phyloP scores from a whole-genome alignment of 176 grass and related monocot genomes.

The Poa annua region DNA sequence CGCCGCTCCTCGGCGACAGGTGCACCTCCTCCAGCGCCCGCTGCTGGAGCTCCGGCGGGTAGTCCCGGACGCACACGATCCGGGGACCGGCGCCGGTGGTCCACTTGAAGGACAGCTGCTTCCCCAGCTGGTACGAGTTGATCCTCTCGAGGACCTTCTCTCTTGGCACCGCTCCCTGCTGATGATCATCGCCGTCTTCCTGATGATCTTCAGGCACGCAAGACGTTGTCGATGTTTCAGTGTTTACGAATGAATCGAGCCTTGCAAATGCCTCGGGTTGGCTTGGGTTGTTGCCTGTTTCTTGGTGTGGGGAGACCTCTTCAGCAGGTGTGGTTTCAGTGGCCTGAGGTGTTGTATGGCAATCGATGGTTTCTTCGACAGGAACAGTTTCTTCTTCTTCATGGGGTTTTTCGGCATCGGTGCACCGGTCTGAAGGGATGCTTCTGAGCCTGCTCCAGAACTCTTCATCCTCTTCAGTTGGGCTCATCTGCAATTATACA shows the following conservation, averaged over 20 bases:
- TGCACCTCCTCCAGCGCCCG: conserved; percentile 71
- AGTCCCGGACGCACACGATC: conserved; percentile 90
- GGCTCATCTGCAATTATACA: conserved; percentile 65
- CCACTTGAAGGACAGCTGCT: conserved; percentile 86
- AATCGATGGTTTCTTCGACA: conserved; percentile 4
- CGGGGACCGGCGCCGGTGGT: conserved; percentile 92
- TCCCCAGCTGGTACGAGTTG: conserved; percentile 81
- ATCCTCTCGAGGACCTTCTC: conserved; percentile 72
- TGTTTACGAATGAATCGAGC: conserved; percentile 24
- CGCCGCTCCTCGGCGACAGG: conserved; percentile 62
- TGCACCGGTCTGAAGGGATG: conserved; percentile 44
- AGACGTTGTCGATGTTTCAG: neutral
- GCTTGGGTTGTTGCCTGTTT: neutral
- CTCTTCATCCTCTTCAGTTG: conserved; percentile 70
- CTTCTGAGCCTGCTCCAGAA: conserved; percentile 61
- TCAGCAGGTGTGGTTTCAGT: conserved; percentile 24
- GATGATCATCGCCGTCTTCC: conserved; percentile 24
- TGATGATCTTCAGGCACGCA: conserved; percentile 12
- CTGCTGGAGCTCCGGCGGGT: conserved; percentile 83
- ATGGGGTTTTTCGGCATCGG: conserved; percentile 4
- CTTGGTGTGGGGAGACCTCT: neutral
- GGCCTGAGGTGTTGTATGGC: neutral
- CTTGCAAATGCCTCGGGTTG: neutral
- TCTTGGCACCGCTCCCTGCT: conserved; percentile 41
- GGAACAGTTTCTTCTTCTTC: conserved; percentile 3